These are phyloP conservation scores for Sphaerulina populicola DNA, from an alignment of 2,329 filamentous ascomycete genomes.

Conservation along the genomic window DNA sequence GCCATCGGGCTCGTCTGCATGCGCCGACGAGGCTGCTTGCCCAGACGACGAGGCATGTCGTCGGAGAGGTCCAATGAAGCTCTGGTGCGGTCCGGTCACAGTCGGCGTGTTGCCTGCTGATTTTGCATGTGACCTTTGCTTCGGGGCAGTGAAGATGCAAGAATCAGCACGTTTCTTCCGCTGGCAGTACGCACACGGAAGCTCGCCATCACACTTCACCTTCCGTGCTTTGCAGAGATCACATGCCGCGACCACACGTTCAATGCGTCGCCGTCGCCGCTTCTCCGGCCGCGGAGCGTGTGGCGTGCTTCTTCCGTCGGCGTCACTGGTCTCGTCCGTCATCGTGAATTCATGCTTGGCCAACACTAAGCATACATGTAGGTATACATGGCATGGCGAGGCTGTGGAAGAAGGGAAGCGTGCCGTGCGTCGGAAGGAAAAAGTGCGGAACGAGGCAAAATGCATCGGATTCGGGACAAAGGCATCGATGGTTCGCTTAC, in stretches of 20 bases:
- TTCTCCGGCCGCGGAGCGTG: conserved; percentile 10
- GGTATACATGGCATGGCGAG: too few species aligned
- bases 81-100: not conserved
- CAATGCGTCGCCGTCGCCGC: conserved; percentile 19
- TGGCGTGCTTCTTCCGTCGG: not conserved
- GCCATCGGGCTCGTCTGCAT: not conserved
- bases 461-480: too few species aligned
- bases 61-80: not conserved
- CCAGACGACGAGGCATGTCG: too few species aligned
- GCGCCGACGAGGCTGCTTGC: not conserved
- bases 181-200: conserved; percentile 46
- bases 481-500: too few species aligned
- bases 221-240: conserved; percentile 43
- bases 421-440: too few species aligned
- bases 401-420: too few species aligned
- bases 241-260: conserved; percentile 34
- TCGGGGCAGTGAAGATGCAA: conserved; percentile 28
- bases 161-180: conserved; percentile 36
- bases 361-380: not conserved
- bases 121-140: conserved; percentile 9
- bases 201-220: conserved; percentile 46
- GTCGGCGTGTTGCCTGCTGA: conserved; percentile 30
- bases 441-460: too few species aligned
- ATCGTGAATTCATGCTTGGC: not conserved
- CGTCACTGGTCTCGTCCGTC: not conserved